These are phyloP conservation scores for Leccinellum luteum DNA, from an alignment of 768 basidiomycete species.

Conservation along the genomic window DNA sequence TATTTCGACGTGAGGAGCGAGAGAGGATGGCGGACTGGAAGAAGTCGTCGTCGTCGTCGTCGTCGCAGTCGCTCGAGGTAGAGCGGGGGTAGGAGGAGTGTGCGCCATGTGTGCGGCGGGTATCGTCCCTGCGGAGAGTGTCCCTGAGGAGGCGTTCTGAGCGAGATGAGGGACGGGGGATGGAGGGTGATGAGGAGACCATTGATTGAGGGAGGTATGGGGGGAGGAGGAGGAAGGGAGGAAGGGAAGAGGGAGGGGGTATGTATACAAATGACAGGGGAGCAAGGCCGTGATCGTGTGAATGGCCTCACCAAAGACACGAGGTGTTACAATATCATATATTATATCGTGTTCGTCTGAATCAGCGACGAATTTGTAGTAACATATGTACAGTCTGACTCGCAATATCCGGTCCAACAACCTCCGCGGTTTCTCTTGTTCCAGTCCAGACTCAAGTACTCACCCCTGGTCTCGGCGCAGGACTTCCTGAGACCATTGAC, in stretches of 20 bases:
- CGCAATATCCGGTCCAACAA: background rate
- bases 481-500: background rate
- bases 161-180: slow-evolving; percentile 43
- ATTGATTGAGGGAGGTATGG: slow-evolving; percentile 12
- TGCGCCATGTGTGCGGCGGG: slow-evolving; percentile 31
- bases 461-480: background rate
- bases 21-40: slow-evolving; percentile 29
- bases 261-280: slow-evolving; percentile 28
- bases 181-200: slow-evolving; percentile 8
- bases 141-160: slow-evolving; percentile 57
- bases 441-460: background rate
- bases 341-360: background rate
- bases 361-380: too few species aligned
- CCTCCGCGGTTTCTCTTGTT: background rate
- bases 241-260: background rate
- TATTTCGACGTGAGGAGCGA: slow-evolving; percentile 20
- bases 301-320: background rate
- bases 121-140: slow-evolving; percentile 50
- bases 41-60: slow-evolving; percentile 26
- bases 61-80: slow-evolving; percentile 20
- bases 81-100: slow-evolving; percentile 27
- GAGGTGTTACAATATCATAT: background rate
- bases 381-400: background rate
- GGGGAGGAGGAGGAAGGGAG: slow-evolving; percentile 5
- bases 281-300: slow-evolving; percentile 11